Percentiles rank a stretch among this genome's conserved stretches.
Evolutionary conservation across 176 grass and related monocot genomes (phyloP).

Genomic region (Melocanna baccifera): DNA sequence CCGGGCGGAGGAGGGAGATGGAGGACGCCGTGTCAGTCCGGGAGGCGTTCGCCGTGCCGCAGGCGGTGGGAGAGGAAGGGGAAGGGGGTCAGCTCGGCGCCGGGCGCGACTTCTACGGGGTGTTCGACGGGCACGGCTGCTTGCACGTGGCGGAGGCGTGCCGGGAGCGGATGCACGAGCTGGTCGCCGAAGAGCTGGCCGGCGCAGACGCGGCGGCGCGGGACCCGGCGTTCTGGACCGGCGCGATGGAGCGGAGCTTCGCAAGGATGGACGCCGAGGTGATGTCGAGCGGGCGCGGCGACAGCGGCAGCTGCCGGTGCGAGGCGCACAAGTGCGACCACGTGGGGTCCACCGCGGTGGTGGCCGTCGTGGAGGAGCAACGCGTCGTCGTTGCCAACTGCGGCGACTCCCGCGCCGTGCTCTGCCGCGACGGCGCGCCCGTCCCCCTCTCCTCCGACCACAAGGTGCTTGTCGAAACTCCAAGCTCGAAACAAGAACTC

Average conservation of each 20-base stretch:
- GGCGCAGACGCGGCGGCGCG: too few relatives aligned
- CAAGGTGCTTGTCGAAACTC: slow-evolving; percentile 31
- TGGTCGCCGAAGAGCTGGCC: slow-evolving; percentile 56
- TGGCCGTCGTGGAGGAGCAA: slow-evolving; percentile 49
- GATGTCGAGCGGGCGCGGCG: neutral
- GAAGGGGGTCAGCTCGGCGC: neutral
- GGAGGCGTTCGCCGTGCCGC: neutral
- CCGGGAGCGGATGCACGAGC: slow-evolving; percentile 67
- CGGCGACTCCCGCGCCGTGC: slow-evolving; percentile 84
- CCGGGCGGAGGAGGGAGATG: slow-evolving; percentile 50
- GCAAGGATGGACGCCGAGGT: slow-evolving; percentile 64
- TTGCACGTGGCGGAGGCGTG: slow-evolving; percentile 73
- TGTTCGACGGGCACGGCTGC: slow-evolving; percentile 53
- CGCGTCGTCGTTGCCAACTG: slow-evolving; percentile 65
- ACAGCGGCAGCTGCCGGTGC: slow-evolving; percentile 49
- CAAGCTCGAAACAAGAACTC: neutral
- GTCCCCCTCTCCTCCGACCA: slow-evolving; percentile 67
- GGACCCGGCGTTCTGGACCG: slow-evolving; percentile 15
- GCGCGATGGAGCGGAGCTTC: slow-evolving; percentile 66
- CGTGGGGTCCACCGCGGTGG: slow-evolving; percentile 80
- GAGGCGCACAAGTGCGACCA: slow-evolving; percentile 59
- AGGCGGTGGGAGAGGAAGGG: neutral
- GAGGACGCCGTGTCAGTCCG: slow-evolving; percentile 59
- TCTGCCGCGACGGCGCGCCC: slow-evolving; percentile 50
- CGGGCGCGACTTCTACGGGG: slow-evolving; percentile 35